Evolutionary conservation across 108 stramenopile species (phyloP), one percentile per base, ranked within the genome.

Genomic region (Cyclotella kingstonii): DNA sequence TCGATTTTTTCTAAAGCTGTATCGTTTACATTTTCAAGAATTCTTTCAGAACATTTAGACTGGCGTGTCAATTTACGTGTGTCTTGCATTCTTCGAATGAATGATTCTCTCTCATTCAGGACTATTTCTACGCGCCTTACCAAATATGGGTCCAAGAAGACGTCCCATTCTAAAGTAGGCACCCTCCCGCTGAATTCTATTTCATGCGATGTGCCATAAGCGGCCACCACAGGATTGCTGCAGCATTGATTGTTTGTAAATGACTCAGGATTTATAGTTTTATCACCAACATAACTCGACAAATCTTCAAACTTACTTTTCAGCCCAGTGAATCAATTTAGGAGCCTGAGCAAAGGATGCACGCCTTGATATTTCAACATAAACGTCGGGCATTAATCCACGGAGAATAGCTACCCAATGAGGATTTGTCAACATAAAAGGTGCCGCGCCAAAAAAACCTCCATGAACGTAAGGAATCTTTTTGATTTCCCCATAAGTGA

Each of bases 391-490:
- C 85, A 89, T 85, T 41, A 93, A 64, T 8, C 75, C 48, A 42
- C 86, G 63, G 45, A 93, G 55, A 33, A 93, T 86, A 0, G 51
- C 46, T 14, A 93, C 81, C 92, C 92, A 93, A 27, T 77, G 73
- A 39, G 81, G 82, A 80, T 89, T 82, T 19, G 84, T 78, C 15
- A 93, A 56, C 68, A 93, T 81, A 59, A 90, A 93, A 0, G 92
- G 92, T 3, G 92, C 92, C 0, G 92, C 86, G 9, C 87, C 92
- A 64, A 93, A 93, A 65, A 84, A 93, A 10, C 88, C 86, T n/a
- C 92, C 92, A 63, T 93, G 92, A 14, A 84, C 81, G 41, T 93
- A 93, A 0, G 87, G 85, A 21, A 93, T 72, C 27, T 71, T 75
- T 12, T 81, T 57, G 12, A 92, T 87, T 39, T 78, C 71, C 39